Conservation (phyloP, 2,329 filamentous ascomycete genomes). For the Penicillium palitans region DNA sequence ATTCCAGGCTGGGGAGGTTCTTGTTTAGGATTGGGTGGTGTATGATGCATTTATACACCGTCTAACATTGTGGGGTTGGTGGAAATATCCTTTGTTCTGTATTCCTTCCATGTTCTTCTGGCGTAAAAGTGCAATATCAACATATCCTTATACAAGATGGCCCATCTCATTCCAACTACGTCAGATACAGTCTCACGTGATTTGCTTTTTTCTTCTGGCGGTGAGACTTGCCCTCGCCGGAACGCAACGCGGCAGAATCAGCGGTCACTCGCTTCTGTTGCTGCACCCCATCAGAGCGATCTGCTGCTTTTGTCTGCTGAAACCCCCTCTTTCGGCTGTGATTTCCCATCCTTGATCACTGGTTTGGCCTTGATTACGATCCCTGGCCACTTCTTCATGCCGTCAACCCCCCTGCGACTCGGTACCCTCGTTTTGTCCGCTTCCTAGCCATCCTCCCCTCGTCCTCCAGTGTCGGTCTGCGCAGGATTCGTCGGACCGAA, state of each 20-base stretch:
- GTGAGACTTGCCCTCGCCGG: constrained; percentile 22
- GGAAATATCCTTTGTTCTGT: too few relatives aligned
- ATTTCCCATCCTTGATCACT: constrained; percentile 20
- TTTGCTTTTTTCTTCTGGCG: constrained; percentile 23
- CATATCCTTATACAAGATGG: background rate
- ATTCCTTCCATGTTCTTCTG: background rate
- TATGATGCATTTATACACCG: background rate
- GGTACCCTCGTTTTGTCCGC: constrained; percentile 36
- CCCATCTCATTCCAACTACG: constrained; percentile 14
- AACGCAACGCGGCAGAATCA: constrained; percentile 26
- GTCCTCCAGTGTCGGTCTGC: constrained; percentile 24
- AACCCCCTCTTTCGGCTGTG: constrained; percentile 12
- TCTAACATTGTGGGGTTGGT: background rate
- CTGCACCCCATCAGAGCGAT: constrained; percentile 28
- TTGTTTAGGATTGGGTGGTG: background rate
- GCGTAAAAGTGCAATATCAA: background rate
- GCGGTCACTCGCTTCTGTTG: constrained; percentile 29
- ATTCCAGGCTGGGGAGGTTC: background rate
- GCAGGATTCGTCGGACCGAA: constrained; percentile 20
- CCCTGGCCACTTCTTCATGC: constrained; percentile 32
- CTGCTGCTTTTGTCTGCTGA: constrained; percentile 19
- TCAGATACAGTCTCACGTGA: constrained; percentile 25
- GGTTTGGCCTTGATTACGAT: constrained; percentile 12
- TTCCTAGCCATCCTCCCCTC: constrained; percentile 34
- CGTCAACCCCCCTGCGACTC: constrained; percentile 33